Evolutionary conservation across 305 asterid species (phyloP).

Genomic region (Rubia occidens): DNA sequence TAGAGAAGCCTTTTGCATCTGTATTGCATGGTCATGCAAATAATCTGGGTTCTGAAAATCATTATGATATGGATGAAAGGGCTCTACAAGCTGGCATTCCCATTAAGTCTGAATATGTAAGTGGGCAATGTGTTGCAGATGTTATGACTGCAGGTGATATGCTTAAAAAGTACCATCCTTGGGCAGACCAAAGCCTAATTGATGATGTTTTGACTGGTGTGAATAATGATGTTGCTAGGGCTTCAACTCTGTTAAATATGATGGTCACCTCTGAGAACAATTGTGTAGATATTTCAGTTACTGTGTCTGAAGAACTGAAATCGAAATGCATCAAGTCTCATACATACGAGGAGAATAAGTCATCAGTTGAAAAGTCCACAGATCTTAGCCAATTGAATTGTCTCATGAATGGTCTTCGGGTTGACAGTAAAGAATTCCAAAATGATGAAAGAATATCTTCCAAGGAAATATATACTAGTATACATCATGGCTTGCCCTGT

Average conservation of each 20-base stretch:
- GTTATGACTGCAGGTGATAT: conserved; percentile 22
- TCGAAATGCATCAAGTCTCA: conserved; percentile 14
- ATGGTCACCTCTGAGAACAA: conserved; percentile 31
- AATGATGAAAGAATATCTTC: conserved; percentile 17
- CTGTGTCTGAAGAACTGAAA: conserved; percentile 14
- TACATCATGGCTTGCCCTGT: conserved; percentile 18
- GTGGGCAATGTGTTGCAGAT: conserved; percentile 7
- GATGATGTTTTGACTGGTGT: conserved; percentile 66
- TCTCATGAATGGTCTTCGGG: conserved; percentile 13
- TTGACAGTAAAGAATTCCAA: conserved; percentile 12
- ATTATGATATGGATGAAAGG: conserved; percentile 13
- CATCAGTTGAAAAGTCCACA: conserved; percentile 15
- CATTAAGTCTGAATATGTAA: conserved; percentile 8
- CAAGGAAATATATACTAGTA: conserved; percentile 14
- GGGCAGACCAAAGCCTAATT: conserved; percentile 63
- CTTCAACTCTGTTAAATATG: conserved; percentile 39
- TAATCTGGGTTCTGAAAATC: conserved; percentile 26
- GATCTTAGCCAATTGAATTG: conserved; percentile 16
- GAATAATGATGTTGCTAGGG: conserved; percentile 36
- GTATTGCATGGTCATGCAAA: conserved; percentile 31
- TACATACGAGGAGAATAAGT: conserved; percentile 11
- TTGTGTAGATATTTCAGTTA: background rate
- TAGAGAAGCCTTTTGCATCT: conserved; percentile 55
- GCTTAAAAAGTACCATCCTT: conserved; percentile 43
- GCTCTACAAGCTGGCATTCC: conserved; percentile 21